A percentile compares a stretch with the other conserved stretches of the same genome.
These are phyloP conservation scores for Fagus crenata DNA, from an alignment of 306 rosid species.

Conservation along the genomic window DNA sequence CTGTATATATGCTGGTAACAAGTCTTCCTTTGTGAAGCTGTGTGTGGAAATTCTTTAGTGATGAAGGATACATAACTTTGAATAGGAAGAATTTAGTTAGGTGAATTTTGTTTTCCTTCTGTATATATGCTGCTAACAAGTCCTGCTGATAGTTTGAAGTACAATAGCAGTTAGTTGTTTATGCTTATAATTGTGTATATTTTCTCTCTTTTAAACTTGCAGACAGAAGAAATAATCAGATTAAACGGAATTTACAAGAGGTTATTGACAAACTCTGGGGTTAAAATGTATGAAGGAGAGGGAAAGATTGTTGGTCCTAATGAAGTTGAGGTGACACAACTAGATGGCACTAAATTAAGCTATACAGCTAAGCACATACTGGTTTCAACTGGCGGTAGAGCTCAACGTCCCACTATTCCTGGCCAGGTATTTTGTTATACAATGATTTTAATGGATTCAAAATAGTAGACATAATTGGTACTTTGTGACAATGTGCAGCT, in stretches of 20 bases:
- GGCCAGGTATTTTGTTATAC: constrained; percentile 62
- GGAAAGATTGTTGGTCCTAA: constrained; percentile 83
- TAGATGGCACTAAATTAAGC: constrained; percentile 91
- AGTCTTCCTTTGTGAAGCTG: too few species aligned
- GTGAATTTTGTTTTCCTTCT: constrained; percentile 7
- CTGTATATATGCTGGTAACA: too few species aligned
- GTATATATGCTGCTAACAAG: background rate
- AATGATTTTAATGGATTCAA: background rate
- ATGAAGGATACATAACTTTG: background rate
- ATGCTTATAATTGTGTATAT: constrained; percentile 2
- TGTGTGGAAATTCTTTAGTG: background rate
- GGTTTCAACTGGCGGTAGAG: constrained; percentile 94
- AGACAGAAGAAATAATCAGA: constrained; percentile 88
- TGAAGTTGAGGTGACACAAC: constrained; percentile 95
- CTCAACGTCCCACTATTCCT: constrained; percentile 71
- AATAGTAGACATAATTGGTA: background rate
- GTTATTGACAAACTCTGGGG: constrained; percentile 78
- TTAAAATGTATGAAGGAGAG: constrained; percentile 87
- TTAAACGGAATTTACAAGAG: constrained; percentile 95
- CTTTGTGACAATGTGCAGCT: background rate
- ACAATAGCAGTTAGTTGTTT: constrained; percentile 3
- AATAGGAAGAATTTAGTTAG: constrained; percentile 5
- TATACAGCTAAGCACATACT: constrained; percentile 88
- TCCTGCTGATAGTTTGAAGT: constrained; percentile 22
- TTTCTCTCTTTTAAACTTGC: constrained; percentile 35